phyloP scores from a whole-genome alignment of 2,329 filamentous ascomycete genomes.

The Chaetomiaceae sp. region DNA sequence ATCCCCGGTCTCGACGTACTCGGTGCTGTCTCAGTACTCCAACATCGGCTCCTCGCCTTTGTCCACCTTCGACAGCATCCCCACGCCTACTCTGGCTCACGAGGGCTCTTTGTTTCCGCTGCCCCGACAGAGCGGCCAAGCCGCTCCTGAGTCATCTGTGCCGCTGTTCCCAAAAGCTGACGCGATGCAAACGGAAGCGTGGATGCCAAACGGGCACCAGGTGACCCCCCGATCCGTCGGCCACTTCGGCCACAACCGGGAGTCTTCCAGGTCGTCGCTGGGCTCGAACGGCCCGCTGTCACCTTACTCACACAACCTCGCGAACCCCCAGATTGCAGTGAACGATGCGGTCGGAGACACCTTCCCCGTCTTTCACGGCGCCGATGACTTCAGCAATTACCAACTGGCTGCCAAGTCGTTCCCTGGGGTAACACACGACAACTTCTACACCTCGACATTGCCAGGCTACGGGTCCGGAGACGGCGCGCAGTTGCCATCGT shows the following conservation, averaged over 20 bases:
- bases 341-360: slow-evolving; percentile 43
- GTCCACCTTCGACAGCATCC: slow-evolving; percentile 31
- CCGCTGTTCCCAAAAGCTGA: slow-evolving; percentile 22
- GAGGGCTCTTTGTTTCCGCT: slow-evolving; percentile 19
- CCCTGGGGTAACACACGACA: slow-evolving; percentile 27
- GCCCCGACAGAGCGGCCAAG: slow-evolving; percentile 14
- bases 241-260: slow-evolving; percentile 48
- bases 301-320: slow-evolving; percentile 48
- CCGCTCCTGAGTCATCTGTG: slow-evolving; percentile 25
- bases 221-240: slow-evolving; percentile 33
- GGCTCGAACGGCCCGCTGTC: slow-evolving; percentile 56
- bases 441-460: slow-evolving; percentile 37
- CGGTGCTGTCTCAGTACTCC: slow-evolving; percentile 23
- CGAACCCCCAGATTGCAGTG: slow-evolving; percentile 53
- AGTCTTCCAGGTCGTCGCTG: slow-evolving; percentile 55
- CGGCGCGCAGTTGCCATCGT: slow-evolving; percentile 34
- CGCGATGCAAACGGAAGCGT: slow-evolving; percentile 37
- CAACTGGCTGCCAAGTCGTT: slow-evolving; percentile 38
- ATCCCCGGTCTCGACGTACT: slow-evolving; percentile 28
- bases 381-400: slow-evolving; percentile 41
- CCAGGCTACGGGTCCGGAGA: slow-evolving; percentile 33
- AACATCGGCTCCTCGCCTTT: slow-evolving; percentile 21
- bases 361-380: slow-evolving; percentile 37
- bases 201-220: slow-evolving; percentile 32
- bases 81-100: slow-evolving; percentile 22